phyloP scores from a whole-genome alignment of 805 yeast species.

The Kregervanrija pseudodelftensis region DNA sequence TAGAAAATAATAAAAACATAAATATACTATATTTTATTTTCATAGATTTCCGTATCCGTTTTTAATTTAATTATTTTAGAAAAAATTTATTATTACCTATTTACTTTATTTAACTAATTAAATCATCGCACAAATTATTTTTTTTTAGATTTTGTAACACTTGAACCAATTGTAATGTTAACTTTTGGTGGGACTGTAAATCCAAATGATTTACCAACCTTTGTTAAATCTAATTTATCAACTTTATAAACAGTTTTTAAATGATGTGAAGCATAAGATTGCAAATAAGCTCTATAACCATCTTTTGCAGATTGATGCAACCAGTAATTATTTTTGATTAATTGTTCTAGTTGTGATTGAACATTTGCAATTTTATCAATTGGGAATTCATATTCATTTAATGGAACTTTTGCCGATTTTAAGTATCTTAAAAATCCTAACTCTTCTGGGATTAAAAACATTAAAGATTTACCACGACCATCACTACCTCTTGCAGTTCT shows the following conservation, averaged over 20 bases:
- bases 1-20: not conserved
- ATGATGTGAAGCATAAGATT: slow-evolving; percentile 96
- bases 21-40: not conserved
- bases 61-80: too few relatives aligned
- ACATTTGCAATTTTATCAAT: slow-evolving; percentile 90
- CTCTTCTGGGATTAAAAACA: slow-evolving; percentile 93
- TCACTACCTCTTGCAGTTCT: slow-evolving; percentile 92
- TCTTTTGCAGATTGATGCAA: slow-evolving; percentile 94
- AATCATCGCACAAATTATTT: not conserved
- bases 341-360: slow-evolving; percentile 85
- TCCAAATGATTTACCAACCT: slow-evolving; percentile 94
- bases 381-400: slow-evolving; percentile 97
- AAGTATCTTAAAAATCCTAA: slow-evolving; percentile 90
- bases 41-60: too few relatives aligned
- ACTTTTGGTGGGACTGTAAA: slow-evolving; percentile 95
- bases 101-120: not conserved
- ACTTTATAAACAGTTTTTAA: slow-evolving; percentile 94
- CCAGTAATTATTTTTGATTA: slow-evolving; percentile 88
- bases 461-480: slow-evolving; percentile 88
- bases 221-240: slow-evolving; percentile 87
- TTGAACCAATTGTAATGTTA: slow-evolving; percentile 90
- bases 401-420: slow-evolving; percentile 94
- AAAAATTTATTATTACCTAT: not conserved
- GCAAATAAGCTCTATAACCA: slow-evolving; percentile 93
- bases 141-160: slow-evolving; percentile 30